Base-by-base conservation (phyloP, 257 asterid genomes). In the Nyctanthes arbortristis region DNA sequence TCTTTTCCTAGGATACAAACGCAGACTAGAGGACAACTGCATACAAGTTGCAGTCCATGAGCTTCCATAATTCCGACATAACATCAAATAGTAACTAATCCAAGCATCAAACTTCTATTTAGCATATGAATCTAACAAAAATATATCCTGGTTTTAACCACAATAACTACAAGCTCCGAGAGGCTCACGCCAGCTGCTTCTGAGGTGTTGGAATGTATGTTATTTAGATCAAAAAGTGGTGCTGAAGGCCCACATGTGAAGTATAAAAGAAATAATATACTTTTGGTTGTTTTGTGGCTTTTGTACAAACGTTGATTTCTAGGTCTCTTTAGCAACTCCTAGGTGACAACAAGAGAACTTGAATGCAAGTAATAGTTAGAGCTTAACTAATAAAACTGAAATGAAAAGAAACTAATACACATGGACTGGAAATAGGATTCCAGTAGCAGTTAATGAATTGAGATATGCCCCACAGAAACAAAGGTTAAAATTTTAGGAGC, bases 1-100 rank as follows among this genome's bases (percentile, higher is more conserved):
- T 68, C 82, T 43, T 49, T 49, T 55, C 61, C 69, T 66, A 29
- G 33, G 14, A 52, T 39, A 61, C 13, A 30, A 55, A 39, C 5
- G 34, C 20, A 70, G 62, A 61, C 27, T 16, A 49, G 20, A 62
- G 55, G 22, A 33, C 45, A 70, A 65, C 69, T 22, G 29, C 52
- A 37, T 54, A 66, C 61, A 67, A 22, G 58, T 49, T 20, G 29
- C 56, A 18, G 25, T 6, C 11, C n/a, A 18, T 47, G 25, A 18
- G 20, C 10, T 47, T 47, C 24, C 57, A 5, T n/a, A 47, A 39
- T 39, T 39, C 2, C 47, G 13, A 39, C 13, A 11, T 10, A 39
- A 12, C 12, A 39, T 39, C 47, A 39, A 39, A n/a, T n/a, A n/a
- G n/a, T 39, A 11, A 39, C 43, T 36, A 43, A 45, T 43, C 55